A percentile compares a stretch with the other conserved stretches of the same genome.
Conservation (phyloP, 2,329 filamentous ascomycete genomes). For the Escovopsis sp. region DNA sequence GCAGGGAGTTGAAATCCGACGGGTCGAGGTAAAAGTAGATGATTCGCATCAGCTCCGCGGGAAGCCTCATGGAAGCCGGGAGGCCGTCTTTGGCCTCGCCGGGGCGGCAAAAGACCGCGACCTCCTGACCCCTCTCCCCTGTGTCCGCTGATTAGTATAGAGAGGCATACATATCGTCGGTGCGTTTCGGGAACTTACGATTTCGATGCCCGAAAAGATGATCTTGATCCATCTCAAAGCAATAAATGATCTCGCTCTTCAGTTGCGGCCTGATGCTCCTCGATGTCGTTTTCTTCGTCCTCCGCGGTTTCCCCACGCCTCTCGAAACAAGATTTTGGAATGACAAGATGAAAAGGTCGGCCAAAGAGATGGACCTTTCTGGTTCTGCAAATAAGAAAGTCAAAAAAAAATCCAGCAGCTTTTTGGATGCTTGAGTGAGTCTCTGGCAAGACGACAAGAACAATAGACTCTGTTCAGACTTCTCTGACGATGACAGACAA, state of each 20-base stretch:
- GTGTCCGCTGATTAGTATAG: no score
- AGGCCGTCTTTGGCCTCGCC: conserved; percentile 1
- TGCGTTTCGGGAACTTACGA: background rate
- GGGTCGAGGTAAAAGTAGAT: conserved; percentile 21
- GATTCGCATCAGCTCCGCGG: conserved; percentile 22
- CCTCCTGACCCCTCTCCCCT: background rate
- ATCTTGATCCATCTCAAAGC: background rate
- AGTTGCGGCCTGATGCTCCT: conserved; percentile 4
- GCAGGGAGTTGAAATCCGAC: conserved; percentile 41
- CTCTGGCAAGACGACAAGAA: background rate
- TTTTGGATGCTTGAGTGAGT: background rate
- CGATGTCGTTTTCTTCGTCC: conserved; percentile 1
- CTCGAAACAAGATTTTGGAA: conserved; percentile 15
- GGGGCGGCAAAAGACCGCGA: background rate
- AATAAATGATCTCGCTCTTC: conserved; percentile 2
- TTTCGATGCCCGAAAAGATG: background rate
- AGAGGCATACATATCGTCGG: no score
- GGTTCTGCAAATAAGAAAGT: background rate
- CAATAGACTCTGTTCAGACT: no score
- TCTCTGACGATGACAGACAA: no score
- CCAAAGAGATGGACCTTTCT: no score
- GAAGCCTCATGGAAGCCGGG: conserved; percentile 15
- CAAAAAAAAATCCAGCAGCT: background rate
- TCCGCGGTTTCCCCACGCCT: conserved; percentile 11
- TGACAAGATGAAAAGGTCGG: conserved; percentile 5